phyloP scores from a whole-genome alignment of 768 basidiomycete species.

The Lactifluus pinguis region DNA sequence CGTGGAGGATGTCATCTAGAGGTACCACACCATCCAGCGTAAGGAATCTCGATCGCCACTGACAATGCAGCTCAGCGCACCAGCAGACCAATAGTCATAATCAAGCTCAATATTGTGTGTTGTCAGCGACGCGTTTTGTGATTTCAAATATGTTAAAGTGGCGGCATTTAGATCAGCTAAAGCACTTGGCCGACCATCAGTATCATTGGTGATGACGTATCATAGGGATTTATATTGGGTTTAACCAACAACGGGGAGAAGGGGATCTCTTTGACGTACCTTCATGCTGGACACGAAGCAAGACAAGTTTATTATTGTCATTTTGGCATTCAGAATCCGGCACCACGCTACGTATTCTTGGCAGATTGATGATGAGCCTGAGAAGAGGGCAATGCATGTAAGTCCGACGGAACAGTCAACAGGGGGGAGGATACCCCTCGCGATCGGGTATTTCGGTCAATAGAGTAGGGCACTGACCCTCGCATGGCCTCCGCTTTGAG shows the following conservation, averaged over 20 bases:
- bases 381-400: background rate
- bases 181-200: slow-evolving; percentile 28
- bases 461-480: slow-evolving; percentile 35
- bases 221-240: background rate
- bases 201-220: background rate
- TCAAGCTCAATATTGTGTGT: slow-evolving; percentile 54
- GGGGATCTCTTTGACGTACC: slow-evolving; percentile 33
- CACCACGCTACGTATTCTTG: slow-evolving; percentile 55
- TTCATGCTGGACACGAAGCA: slow-evolving; percentile 54
- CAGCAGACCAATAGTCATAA: slow-evolving; percentile 86
- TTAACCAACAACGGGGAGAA: background rate
- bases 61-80: slow-evolving; percentile 32
- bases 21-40: background rate
- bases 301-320: slow-evolving; percentile 46
- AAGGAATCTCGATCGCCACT: background rate
- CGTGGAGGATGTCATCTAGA: slow-evolving; percentile 75
- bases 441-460: background rate
- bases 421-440: background rate
- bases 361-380: slow-evolving; percentile 58
- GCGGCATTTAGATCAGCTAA: slow-evolving; percentile 60
- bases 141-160: slow-evolving; percentile 44
- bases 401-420: background rate
- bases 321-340: slow-evolving; percentile 39
- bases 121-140: slow-evolving; percentile 48
- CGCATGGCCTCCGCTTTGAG: slow-evolving; percentile 50